Conservation (phyloP, 1,284 basidiomycete species). For the Limonomyces culmigenus region DNA sequence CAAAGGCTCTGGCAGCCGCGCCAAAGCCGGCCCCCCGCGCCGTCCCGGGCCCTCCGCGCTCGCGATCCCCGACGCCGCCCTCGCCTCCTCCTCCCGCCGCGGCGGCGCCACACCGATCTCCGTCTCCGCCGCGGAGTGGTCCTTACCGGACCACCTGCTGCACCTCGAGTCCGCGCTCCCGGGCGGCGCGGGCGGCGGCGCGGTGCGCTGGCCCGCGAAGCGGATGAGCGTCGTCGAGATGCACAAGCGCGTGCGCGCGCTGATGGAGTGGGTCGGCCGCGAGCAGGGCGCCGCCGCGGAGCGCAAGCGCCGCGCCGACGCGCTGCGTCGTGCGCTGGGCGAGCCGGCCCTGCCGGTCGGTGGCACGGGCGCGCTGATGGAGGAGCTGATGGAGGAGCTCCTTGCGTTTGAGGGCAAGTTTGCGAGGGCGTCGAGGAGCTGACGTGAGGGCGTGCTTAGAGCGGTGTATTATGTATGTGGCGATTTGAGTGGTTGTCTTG, state of each 20-base stretch:
- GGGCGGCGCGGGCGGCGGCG: slow-evolving; percentile 20
- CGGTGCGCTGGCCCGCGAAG: slow-evolving; percentile 84
- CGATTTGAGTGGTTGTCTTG: too few species aligned
- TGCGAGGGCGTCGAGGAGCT: too few species aligned
- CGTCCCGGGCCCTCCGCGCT: not conserved
- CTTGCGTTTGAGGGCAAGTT: too few species aligned
- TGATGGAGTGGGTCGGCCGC: slow-evolving; percentile 85
- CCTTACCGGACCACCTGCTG: slow-evolving; percentile 85
- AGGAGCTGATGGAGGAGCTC: too few species aligned
- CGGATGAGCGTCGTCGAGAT: slow-evolving; percentile 91
- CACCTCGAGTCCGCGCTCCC: slow-evolving; percentile 79
- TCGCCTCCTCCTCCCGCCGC: slow-evolving; percentile 26
- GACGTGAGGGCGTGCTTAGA: too few species aligned
- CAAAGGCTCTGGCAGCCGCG: not conserved
- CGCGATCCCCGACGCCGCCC: slow-evolving; percentile 4
- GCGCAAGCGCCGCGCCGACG: slow-evolving; percentile 49
- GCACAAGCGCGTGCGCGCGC: slow-evolving; percentile 85
- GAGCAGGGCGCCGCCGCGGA: slow-evolving; percentile 67
- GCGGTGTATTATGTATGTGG: too few species aligned
- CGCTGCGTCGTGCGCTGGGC: slow-evolving; percentile 38
- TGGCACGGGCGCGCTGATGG: too few species aligned
- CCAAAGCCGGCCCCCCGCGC: slow-evolving; percentile 18
- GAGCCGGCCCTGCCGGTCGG: slow-evolving; percentile 11
- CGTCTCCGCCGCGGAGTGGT: slow-evolving; percentile 64
- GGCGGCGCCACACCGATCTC: slow-evolving; percentile 21